Evolutionary conservation across 495 filamentous ascomycete genomes (phyloP).

Genomic region (Aspergillus olivimuriae): DNA sequence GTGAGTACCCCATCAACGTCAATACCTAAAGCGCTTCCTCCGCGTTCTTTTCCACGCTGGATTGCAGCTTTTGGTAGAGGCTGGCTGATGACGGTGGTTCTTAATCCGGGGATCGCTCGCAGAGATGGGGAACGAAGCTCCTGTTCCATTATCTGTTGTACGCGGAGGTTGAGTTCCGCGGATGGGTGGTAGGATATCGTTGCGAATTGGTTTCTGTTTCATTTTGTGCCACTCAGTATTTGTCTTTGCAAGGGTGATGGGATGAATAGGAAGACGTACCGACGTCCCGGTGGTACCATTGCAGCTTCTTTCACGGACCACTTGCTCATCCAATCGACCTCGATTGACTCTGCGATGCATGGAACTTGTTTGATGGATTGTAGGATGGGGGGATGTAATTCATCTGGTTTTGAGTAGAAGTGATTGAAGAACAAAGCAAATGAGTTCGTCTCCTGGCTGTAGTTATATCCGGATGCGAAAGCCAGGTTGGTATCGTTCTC

Average conservation of each 20-base stretch:
- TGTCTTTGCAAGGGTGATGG: too few species aligned
- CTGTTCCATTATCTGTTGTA: conserved; percentile 49
- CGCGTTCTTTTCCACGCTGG: conserved; percentile 19
- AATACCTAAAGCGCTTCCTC: too few species aligned
- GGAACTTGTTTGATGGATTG: not conserved
- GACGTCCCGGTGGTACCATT: not conserved
- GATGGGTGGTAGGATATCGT: conserved; percentile 29
- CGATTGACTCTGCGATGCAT: not conserved
- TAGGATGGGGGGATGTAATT: not conserved
- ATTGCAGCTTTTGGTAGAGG: conserved; percentile 28
- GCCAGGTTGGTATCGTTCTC: conserved; percentile 30
- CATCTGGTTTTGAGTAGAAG: not conserved
- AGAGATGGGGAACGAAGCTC: conserved; percentile 27
- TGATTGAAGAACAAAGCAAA: not conserved
- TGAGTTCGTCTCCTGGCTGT: conserved; percentile 2
- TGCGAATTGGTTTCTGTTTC: conserved; percentile 25
- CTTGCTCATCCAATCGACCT: not conserved
- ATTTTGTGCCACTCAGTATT: too few species aligned
- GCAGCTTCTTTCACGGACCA: not conserved
- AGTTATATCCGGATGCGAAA: conserved; percentile 30
- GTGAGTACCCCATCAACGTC: too few species aligned
- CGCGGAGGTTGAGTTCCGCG: conserved; percentile 49
- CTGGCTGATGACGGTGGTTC: conserved; percentile 37
- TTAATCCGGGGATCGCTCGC: conserved; percentile 24
- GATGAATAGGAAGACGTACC: too few species aligned